Evolutionary conservation across 116 monocot genomes (phyloP), one percentile per base, ranked within the genome.

Genomic region (Papilionanthe hybrid): DNA sequence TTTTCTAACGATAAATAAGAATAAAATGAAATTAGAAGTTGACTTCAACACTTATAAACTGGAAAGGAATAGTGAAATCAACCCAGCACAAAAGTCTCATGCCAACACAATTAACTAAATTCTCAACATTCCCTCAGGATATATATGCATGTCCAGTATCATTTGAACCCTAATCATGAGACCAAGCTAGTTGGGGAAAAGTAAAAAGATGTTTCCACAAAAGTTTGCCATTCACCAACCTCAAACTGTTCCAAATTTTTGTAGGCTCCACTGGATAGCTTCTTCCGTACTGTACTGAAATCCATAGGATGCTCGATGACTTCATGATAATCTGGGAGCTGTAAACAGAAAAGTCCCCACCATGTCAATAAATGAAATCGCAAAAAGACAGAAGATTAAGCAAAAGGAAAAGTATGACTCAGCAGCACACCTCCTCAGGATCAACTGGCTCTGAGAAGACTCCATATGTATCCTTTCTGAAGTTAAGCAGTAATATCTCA

Each of bases 391-490:
- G 23, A 57, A 11, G 18, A 19, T 60, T 56, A 60, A 58, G 0
- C 32, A 7, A 27, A 58, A 57, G 56, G 41, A 42, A 72, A 27
- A 78, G 19, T 20, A 67, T 15, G 22, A 60, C 1, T 19, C 10
- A n/a, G 41, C 17, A 80, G 72, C 72, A 42, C 63, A 95, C 93
- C 84, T 95, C 93, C 42, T 89, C 81, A 0, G 86, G 85, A 86
- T 92, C 89, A 15, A 92, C 92, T 0, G 95, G 95, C 47, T 92
- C 91, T 6, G 95, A 89, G 82, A 93, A 95, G 17, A 95, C 93
- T 72, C 84, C 89, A 80, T 91, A 92, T 5, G 91, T 91, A 79
- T 95, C 95, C 80, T 92, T 92, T 85, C 95, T 91, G 89, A 75
- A 85, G 69, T 32, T 30, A 69, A 69, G 32, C 69, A 73, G 20